phyloP scores from a whole-genome alignment of 345 rosid species.

The Dipteronia sinensis region DNA sequence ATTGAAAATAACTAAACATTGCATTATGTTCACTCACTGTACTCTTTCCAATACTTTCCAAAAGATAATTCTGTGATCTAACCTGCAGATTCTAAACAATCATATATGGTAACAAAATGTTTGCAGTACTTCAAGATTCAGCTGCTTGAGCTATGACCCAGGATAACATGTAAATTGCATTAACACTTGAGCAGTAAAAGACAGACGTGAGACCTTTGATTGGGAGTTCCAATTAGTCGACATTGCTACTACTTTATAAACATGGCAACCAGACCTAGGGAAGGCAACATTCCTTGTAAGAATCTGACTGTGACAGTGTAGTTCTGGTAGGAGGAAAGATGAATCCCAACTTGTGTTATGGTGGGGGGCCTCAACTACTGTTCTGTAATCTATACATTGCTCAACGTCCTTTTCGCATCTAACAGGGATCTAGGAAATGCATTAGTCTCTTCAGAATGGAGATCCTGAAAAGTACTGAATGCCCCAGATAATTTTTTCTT shows the following conservation, averaged over 20 bases:
- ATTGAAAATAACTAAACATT: neutral
- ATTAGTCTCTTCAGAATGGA: neutral
- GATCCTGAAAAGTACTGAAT: neutral
- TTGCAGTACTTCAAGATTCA: neutral
- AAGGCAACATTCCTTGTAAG: neutral
- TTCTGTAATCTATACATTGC: neutral
- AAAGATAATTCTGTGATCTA: neutral
- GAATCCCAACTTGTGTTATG: neutral
- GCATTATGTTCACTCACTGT: neutral
- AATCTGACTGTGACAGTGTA: neutral
- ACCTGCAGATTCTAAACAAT: constrained; percentile 1
- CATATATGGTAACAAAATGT: neutral
- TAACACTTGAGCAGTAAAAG: neutral
- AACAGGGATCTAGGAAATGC: neutral
- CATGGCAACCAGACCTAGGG: neutral
- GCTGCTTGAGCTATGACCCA: neutral
- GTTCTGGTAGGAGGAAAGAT: neutral
- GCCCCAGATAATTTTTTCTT: neutral
- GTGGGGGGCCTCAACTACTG: neutral
- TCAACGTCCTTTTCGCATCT: neutral
- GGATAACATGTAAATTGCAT: neutral
- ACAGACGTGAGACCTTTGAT: neutral
- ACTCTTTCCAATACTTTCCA: neutral
- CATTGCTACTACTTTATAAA: neutral
- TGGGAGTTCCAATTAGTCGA: neutral